Percentiles rank a stretch among this genome's conserved stretches.
Evolutionary conservation across 73 alveolate species (phyloP).

Genomic region (Paramecium octaurelia): DNA sequence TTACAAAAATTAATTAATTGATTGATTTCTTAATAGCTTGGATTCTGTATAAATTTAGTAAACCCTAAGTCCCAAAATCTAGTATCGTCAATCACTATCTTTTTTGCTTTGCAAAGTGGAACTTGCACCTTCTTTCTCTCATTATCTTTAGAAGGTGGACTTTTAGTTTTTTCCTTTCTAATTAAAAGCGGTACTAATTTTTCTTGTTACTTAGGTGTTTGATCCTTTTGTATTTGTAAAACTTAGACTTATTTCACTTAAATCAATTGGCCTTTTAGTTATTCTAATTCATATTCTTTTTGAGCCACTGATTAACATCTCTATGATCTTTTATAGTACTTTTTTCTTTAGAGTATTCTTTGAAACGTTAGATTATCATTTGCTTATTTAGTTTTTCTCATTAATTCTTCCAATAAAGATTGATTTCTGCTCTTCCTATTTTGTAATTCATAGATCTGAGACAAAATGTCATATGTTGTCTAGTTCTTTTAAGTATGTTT

Average conservation of each 20-base stretch:
- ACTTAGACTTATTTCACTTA: background rate
- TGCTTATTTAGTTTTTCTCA: constrained; percentile 37
- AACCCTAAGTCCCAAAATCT: constrained; percentile 47
- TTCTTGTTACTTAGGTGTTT: background rate
- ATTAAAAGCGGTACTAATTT: background rate
- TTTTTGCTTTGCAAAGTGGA: background rate
- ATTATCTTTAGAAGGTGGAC: background rate
- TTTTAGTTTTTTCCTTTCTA: background rate
- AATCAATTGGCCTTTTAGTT: constrained; percentile 20
- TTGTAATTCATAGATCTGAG: background rate
- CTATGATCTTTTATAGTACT: background rate
- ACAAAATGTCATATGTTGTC: constrained; percentile 28
- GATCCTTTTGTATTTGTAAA: background rate
- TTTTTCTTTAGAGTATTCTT: background rate
- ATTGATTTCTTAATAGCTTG: constrained; percentile 17
- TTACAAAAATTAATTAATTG: background rate
- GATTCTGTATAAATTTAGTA: background rate
- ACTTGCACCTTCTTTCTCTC: background rate
- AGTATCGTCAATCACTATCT: background rate
- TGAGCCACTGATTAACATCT: constrained; percentile 34
- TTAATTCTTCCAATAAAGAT: constrained; percentile 22
- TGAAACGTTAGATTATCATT: constrained; percentile 1
- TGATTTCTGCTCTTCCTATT: constrained; percentile 31
- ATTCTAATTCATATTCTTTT: constrained; percentile 10
- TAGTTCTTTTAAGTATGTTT: background rate